These are phyloP conservation scores for Salix brachista DNA, from an alignment of 345 rosid species.

Conservation along the genomic window DNA sequence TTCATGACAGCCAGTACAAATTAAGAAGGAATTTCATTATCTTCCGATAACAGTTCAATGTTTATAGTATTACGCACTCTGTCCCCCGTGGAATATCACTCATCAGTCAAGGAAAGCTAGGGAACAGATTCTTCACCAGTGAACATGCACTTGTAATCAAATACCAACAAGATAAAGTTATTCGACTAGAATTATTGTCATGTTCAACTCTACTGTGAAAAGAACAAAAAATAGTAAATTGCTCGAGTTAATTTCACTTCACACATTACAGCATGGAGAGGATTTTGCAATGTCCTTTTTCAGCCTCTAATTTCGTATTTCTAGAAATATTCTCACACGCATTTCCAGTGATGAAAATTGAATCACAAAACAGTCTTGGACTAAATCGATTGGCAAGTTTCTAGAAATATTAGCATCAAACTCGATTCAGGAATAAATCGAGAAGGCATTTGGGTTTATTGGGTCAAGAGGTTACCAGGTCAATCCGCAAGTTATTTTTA, in stretches of 20 bases:
- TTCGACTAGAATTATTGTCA: background rate
- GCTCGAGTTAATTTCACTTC: background rate
- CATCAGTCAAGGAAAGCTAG: background rate
- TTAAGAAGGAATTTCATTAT: background rate
- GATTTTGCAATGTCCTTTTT: background rate
- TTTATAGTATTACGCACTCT: slow-evolving; percentile 4
- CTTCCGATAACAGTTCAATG: background rate
- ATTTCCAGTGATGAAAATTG: background rate
- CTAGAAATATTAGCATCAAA: too few relatives aligned
- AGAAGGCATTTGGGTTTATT: too few relatives aligned
- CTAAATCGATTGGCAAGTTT: too few relatives aligned
- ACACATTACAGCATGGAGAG: background rate
- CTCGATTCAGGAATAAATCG: too few relatives aligned
- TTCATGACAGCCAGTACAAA: background rate
- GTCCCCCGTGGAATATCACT: background rate
- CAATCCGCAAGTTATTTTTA: too few relatives aligned
- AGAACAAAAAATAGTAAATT: background rate
- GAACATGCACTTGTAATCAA: slow-evolving; percentile 4
- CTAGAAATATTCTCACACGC: background rate
- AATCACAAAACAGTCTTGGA: background rate
- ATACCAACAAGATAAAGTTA: background rate
- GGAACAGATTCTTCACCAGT: slow-evolving; percentile 4
- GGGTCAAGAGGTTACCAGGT: too few relatives aligned
- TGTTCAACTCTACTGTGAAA: background rate
- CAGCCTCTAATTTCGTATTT: background rate